phyloP scores from a whole-genome alignment of 2,329 filamentous ascomycete species.

The Neofusicoccum cordaticola region DNA sequence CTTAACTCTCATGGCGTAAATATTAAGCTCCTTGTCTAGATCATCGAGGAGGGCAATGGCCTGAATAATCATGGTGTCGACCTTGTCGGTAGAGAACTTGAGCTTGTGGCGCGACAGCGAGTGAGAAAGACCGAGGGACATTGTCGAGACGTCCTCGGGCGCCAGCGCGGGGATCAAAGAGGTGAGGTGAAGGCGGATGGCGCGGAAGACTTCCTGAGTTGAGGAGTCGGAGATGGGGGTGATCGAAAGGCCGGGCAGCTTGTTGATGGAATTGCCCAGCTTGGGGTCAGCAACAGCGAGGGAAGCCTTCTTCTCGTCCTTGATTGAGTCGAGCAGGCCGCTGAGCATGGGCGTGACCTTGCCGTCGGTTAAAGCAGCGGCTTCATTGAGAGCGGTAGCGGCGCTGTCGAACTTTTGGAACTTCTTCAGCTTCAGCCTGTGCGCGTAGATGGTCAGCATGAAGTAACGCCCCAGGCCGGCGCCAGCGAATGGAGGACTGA shows the following conservation, averaged over 20 bases:
- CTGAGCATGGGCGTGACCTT: constrained; percentile 89
- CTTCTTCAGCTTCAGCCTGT: constrained; percentile 87
- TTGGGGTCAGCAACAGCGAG: constrained; percentile 92
- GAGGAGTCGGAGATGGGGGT: constrained; percentile 77
- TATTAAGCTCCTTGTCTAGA: constrained; percentile 97
- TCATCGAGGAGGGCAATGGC: constrained; percentile 87
- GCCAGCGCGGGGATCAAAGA: constrained; percentile 87
- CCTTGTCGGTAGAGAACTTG: constrained; percentile 98
- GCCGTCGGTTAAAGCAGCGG: constrained; percentile 82
- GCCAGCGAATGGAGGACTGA: constrained; percentile 51
- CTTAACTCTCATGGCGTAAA: constrained; percentile 98
- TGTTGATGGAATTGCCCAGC: constrained; percentile 85
- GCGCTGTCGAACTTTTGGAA: constrained; percentile 98
- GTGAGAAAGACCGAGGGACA: constrained; percentile 94
- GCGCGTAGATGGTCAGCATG: background rate
- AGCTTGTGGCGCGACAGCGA: constrained; percentile 89
- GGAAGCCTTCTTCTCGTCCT: constrained; percentile 96
- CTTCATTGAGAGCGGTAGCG: constrained; percentile 84
- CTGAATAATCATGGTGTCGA: constrained; percentile 99
- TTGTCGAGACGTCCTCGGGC: constrained; percentile 83
- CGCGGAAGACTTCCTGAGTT: constrained; percentile 87
- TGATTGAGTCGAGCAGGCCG: constrained; percentile 79
- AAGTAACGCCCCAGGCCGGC: background rate
- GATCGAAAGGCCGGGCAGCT: constrained; percentile 83
- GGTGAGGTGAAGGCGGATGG: constrained; percentile 85